phyloP scores from a whole-genome alignment of 2,329 filamentous ascomycete genomes.

The Cryphonectria japonica region DNA sequence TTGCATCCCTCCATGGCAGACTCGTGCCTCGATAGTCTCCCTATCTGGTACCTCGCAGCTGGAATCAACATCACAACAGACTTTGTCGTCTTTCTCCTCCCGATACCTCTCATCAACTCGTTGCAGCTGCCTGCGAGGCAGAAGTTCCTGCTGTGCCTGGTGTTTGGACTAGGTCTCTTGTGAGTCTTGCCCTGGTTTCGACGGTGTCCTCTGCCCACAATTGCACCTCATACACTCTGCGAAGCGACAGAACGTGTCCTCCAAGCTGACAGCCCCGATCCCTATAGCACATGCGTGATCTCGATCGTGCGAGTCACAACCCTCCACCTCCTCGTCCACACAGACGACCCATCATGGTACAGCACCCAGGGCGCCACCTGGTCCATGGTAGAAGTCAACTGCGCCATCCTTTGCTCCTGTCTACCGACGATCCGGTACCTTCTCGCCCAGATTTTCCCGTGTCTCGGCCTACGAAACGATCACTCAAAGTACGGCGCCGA shows the following conservation, averaged over 20 bases:
- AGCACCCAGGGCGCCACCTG: constrained; percentile 40
- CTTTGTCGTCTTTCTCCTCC: constrained; percentile 42
- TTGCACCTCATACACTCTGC: too few species aligned
- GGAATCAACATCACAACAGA: constrained; percentile 44
- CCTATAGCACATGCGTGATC: constrained; percentile 36
- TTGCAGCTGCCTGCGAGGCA: constrained; percentile 37
- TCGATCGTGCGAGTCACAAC: constrained; percentile 42
- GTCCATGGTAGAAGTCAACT: constrained; percentile 45
- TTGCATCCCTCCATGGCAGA: constrained; percentile 31
- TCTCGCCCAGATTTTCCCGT: constrained; percentile 31
- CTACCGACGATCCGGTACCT: constrained; percentile 44
- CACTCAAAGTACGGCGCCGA: constrained; percentile 8
- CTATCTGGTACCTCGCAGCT: constrained; percentile 35
- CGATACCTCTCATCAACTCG: constrained; percentile 43
- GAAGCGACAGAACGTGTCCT: background rate
- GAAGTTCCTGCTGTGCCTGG: constrained; percentile 29
- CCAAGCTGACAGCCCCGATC: background rate
- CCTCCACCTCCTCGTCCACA: constrained; percentile 35
- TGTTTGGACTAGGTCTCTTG: constrained; percentile 34
- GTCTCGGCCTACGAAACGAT: constrained; percentile 23
- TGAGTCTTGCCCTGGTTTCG: constrained; percentile 11
- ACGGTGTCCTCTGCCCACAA: too few species aligned
- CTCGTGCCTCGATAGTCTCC: constrained; percentile 30
- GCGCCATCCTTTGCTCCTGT: constrained; percentile 45
- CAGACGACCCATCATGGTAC: constrained; percentile 40